A percentile compares a stretch with the other conserved stretches of the same genome.
phyloP scores from a whole-genome alignment of 176 grass and related monocot genomes.

The Metroxylon sagu region DNA sequence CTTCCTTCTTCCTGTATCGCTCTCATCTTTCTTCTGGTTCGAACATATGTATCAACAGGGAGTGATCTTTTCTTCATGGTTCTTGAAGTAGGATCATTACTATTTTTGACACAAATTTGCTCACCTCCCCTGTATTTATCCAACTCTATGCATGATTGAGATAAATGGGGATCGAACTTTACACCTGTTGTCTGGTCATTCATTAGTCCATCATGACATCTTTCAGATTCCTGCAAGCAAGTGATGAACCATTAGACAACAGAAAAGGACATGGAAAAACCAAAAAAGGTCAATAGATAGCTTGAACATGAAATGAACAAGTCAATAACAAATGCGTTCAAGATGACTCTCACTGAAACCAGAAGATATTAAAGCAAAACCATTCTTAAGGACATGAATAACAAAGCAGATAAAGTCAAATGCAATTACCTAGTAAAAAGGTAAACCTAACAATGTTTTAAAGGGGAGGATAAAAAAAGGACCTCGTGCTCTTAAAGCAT shows the following conservation, averaged over 20 bases:
- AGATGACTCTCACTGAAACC: too few relatives aligned
- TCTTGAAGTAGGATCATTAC: neutral
- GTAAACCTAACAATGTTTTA: too few relatives aligned
- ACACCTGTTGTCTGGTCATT: neutral
- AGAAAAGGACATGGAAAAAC: neutral
- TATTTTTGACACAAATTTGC: neutral
- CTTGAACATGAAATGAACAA: too few relatives aligned
- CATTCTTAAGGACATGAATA: too few relatives aligned
- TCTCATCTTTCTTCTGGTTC: slow-evolving; percentile 10
- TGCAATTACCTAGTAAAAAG: too few relatives aligned
- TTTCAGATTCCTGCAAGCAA: slow-evolving; percentile 11
- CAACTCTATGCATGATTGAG: slow-evolving; percentile 1
- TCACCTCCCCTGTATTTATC: slow-evolving; percentile 1
- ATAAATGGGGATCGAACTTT: neutral
- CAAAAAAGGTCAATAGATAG: neutral
- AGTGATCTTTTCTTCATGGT: slow-evolving; percentile 12
- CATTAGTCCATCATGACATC: neutral
- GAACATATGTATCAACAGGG: neutral
- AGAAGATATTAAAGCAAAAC: too few relatives aligned
- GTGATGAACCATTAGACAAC: too few relatives aligned
- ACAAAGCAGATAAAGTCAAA: too few relatives aligned
- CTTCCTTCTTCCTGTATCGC: neutral
- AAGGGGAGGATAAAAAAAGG: too few relatives aligned
- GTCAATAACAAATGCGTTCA: too few relatives aligned
- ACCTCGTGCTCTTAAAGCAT: too few relatives aligned